Conservation (phyloP, 1,139 yeast genomes). For the Wickerhamiella infanticola region DNA sequence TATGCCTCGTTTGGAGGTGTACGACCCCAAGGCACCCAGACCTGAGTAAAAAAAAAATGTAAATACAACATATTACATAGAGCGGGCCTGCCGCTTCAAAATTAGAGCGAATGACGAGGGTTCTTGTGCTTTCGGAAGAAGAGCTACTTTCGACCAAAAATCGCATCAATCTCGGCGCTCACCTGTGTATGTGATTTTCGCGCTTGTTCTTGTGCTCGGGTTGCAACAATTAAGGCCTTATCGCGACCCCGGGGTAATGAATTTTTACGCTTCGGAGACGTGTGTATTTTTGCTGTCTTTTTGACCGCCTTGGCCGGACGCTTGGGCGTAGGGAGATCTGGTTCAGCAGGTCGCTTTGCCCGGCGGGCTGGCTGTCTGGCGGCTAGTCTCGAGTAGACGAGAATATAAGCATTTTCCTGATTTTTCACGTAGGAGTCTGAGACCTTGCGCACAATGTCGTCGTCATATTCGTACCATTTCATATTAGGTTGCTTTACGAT, state of each 20-base stretch:
- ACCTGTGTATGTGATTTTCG: neutral
- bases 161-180: conserved; percentile 4
- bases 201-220: neutral
- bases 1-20: conserved; percentile 39
- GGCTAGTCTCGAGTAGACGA: conserved; percentile 45
- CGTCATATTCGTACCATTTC: conserved; percentile 88
- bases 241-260: neutral
- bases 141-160: neutral
- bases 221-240: neutral
- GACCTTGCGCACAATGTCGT: conserved; percentile 65
- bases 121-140: no score
- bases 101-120: neutral
- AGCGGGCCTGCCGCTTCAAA: neutral
- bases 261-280: neutral
- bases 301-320: neutral
- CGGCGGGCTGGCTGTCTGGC: conserved; percentile 7
- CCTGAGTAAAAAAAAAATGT: neutral
- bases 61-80: conserved; percentile 1
- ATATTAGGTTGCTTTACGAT: conserved; percentile 78
- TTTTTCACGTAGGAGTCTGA: conserved; percentile 58
- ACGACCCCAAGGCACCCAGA: conserved; percentile 17
- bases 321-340: neutral
- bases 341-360: neutral
- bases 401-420: conserved; percentile 69
- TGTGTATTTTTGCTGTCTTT: neutral